Percentiles rank a stretch among this genome's conserved stretches.
These are phyloP conservation scores for Boletus reticulatus DNA, from an alignment of 768 basidiomycete genomes.

Conservation along the genomic window DNA sequence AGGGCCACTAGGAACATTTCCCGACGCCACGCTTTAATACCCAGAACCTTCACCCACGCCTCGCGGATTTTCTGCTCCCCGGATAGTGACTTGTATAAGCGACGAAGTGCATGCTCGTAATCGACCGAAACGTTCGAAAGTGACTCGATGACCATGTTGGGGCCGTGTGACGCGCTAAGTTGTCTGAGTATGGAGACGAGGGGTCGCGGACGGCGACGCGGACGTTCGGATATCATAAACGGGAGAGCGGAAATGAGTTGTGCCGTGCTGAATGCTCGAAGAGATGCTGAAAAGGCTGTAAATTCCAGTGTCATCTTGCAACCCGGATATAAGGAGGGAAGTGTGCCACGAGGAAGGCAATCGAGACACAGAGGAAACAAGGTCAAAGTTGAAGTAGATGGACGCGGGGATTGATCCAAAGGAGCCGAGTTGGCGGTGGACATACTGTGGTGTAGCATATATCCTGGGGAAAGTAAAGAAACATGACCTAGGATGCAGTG, in stretches of 20 bases:
- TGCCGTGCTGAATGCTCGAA: slow-evolving; percentile 33
- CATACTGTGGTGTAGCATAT: neutral
- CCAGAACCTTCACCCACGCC: slow-evolving; percentile 17
- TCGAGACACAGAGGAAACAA: slow-evolving; percentile 22
- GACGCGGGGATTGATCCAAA: slow-evolving; percentile 11
- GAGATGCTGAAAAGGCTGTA: slow-evolving; percentile 37
- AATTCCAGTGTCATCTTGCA: slow-evolving; percentile 32
- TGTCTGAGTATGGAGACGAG: slow-evolving; percentile 38
- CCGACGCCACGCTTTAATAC: slow-evolving; percentile 43
- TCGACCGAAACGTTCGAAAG: slow-evolving; percentile 41
- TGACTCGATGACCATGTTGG: slow-evolving; percentile 31
- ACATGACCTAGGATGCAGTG: neutral
- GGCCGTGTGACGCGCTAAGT: slow-evolving; percentile 27
- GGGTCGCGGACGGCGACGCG: slow-evolving; percentile 36
- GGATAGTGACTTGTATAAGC: slow-evolving; percentile 5
- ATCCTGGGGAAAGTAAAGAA: neutral
- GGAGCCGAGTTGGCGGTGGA: neutral
- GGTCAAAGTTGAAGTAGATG: slow-evolving; percentile 4
- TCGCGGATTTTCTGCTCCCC: slow-evolving; percentile 13
- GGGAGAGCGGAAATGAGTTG: slow-evolving; percentile 46
- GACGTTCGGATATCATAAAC: slow-evolving; percentile 35
- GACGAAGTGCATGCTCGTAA: slow-evolving; percentile 21
- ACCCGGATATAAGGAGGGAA: slow-evolving; percentile 16
- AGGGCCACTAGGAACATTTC: slow-evolving; percentile 47
- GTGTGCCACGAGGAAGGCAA: slow-evolving; percentile 4